Percentiles rank a stretch among this genome's conserved stretches.
These are phyloP conservation scores for Hanseniaspora guilliermondii DNA, from an alignment of 805 yeast species.

Conservation along the genomic window DNA sequence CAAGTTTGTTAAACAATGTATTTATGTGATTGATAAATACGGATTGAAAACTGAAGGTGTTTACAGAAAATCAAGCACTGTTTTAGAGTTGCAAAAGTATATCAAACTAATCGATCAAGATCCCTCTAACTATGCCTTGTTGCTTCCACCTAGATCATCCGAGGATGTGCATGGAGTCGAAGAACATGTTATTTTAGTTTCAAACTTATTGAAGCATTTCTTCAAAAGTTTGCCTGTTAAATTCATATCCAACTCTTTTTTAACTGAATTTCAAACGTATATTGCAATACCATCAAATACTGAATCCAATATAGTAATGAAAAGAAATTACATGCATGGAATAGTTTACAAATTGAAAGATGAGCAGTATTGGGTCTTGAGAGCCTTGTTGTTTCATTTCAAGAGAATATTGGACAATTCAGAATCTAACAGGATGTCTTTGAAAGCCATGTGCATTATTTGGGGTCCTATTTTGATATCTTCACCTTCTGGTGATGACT, in stretches of 20 bases:
- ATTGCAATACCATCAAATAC: slow-evolving; percentile 53
- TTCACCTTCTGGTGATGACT: slow-evolving; percentile 23
- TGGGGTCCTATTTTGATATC: slow-evolving; percentile 89
- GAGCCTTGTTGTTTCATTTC: slow-evolving; percentile 76
- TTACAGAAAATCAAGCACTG: slow-evolving; percentile 75
- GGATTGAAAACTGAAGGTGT: slow-evolving; percentile 84
- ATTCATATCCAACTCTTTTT: slow-evolving; percentile 22
- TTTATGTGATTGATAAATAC: slow-evolving; percentile 68
- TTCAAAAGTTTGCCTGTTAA: slow-evolving; percentile 71
- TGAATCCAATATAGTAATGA: slow-evolving; percentile 24
- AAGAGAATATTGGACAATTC: slow-evolving; percentile 56
- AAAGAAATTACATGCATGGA: slow-evolving; percentile 69
- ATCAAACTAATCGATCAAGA: slow-evolving; percentile 61
- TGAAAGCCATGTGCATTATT: slow-evolving; percentile 69
- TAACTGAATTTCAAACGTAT: slow-evolving; percentile 35
- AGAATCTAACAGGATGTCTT: slow-evolving; percentile 63
- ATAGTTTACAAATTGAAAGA: slow-evolving; percentile 84
- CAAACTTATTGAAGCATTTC: slow-evolving; percentile 71
- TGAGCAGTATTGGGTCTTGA: slow-evolving; percentile 83
- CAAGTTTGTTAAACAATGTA: slow-evolving; percentile 74
- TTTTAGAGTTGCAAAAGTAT: slow-evolving; percentile 57
- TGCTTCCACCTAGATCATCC: slow-evolving; percentile 50
- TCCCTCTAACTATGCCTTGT: slow-evolving; percentile 49
- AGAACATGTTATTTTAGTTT: slow-evolving; percentile 39
- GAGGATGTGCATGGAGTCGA: slow-evolving; percentile 52